Base-by-base conservation (phyloP, 257 asterid species). In the Solanum appendiculatum region DNA sequence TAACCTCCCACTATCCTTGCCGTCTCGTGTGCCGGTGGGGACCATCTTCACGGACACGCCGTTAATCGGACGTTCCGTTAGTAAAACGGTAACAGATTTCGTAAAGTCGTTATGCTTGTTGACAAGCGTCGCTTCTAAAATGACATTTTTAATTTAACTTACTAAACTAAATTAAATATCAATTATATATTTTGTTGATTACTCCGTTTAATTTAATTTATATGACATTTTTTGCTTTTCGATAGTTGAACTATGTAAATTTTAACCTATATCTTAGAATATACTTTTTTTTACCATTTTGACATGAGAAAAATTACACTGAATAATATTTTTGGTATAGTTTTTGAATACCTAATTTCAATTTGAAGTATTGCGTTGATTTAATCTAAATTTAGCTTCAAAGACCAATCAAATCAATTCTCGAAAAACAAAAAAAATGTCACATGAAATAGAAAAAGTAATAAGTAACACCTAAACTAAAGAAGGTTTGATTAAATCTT, bases 11-110 rank as follows among this genome's bases (percentile, higher is more conserved):
- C 88, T 54, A 91, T 81, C 89, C 88, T 87, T 16, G 92, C 91
- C 91, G 87, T 75, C 86, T 92, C 90, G 92, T 92, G 93, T 93
- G 92, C 83, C 91, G 91, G 93, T 89, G 94, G 94, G 94, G 90
- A 82, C 93, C 92, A 72, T 31, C 84, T 66, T 42, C 56, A 74
- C 44, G 83, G 82, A 83, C 44, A 86, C 90, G 37, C 54, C 83
- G 87, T 69, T 86, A 40, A 88, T 80, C 9, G 74, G 58, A 18
- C 86, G 56, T 69, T 66, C 42, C 15, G 4, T 44, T 51, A 15
- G 11, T 3, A 9, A 8, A n/a, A 86, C 86, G 89, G 56, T 27
- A 82, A 70, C 66, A 33, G 27, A 37, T 85, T 18, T 42, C 54
- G 27, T 34, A 12, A 9, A 56, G 58, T 33, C 40, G 75, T 21